These are phyloP conservation scores for Phycomyces blakesleeanus DNA, from an alignment of 192 early-diverging fungal species.

Conservation along the genomic window DNA sequence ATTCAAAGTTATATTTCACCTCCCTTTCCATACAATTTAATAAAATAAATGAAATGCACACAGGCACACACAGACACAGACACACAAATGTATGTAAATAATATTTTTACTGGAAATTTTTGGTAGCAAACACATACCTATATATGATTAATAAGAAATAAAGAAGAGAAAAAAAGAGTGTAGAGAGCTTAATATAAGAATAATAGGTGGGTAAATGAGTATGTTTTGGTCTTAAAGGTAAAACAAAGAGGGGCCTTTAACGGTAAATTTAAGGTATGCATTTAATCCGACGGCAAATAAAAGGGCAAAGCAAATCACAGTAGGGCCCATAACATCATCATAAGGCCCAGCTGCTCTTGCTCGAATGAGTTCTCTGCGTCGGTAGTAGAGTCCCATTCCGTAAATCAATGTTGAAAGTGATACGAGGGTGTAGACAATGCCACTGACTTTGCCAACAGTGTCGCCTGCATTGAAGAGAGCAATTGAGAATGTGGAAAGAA, in stretches of 20 bases:
- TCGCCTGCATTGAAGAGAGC: slow-evolving; percentile 77
- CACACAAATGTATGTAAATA: no score
- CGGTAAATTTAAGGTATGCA: slow-evolving; percentile 46
- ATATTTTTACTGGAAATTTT: no score
- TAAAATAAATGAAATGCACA: no score
- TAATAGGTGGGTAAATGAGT: no score
- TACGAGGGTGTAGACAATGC: slow-evolving; percentile 67
- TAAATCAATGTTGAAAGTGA: slow-evolving; percentile 70
- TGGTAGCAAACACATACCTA: no score
- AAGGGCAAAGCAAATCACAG: slow-evolving; percentile 62
- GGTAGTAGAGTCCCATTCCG: slow-evolving; percentile 65
- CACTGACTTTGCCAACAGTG: slow-evolving; percentile 58
- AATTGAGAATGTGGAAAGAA: slow-evolving; percentile 65
- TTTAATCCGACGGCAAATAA: slow-evolving; percentile 54
- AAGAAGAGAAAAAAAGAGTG: no score
- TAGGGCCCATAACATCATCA: slow-evolving; percentile 71
- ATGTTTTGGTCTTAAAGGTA: slow-evolving; percentile 9
- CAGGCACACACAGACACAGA: no score
- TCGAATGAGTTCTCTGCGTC: slow-evolving; percentile 63
- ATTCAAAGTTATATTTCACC: no score
- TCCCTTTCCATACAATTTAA: no score
- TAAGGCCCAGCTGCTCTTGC: slow-evolving; percentile 54
- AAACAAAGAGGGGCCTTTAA: slow-evolving; percentile 20
- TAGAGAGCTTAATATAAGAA: no score
- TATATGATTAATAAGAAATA: no score